Evolutionary conservation across 2,329 filamentous ascomycete species (phyloP).

Genomic region (Fusarium austroafricanum): DNA sequence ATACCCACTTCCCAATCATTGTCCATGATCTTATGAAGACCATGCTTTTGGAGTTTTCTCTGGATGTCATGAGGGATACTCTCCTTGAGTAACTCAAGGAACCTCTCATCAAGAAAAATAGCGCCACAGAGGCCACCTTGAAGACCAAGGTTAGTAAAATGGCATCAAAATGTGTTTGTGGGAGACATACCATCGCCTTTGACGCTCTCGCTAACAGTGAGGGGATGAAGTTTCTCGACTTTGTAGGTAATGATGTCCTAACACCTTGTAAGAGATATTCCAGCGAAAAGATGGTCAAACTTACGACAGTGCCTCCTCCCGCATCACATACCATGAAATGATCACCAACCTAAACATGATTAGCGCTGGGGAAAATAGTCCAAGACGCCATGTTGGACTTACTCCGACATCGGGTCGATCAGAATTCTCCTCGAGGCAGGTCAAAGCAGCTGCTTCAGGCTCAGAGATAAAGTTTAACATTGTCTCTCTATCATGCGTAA

Average conservation of each 20-base stretch:
- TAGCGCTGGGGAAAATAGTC: not conserved
- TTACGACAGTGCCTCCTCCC: constrained; percentile 53
- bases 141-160: not conserved
- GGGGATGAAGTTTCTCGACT: constrained; percentile 41
- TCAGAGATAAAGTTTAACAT: constrained; percentile 55
- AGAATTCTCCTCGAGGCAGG: constrained; percentile 48
- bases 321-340: constrained; percentile 53
- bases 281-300: constrained; percentile 7
- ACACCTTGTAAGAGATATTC: not conserved
- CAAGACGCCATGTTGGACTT: not conserved
- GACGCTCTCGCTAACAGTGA: constrained; percentile 53
- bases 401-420: constrained; percentile 41
- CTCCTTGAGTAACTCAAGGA: constrained; percentile 44
- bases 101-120: constrained; percentile 56
- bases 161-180: not conserved
- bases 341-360: constrained; percentile 31
- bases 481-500: constrained; percentile 46
- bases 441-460: constrained; percentile 60
- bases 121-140: constrained; percentile 55
- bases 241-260: constrained; percentile 57
- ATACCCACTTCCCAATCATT: constrained; percentile 48
- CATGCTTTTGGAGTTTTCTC: constrained; percentile 8
- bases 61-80: constrained; percentile 37
- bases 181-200: constrained; percentile 50
- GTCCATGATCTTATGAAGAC: constrained; percentile 35